phyloP scores from a whole-genome alignment of 2,329 filamentous ascomycete species.

The Saccharata proteae region DNA sequence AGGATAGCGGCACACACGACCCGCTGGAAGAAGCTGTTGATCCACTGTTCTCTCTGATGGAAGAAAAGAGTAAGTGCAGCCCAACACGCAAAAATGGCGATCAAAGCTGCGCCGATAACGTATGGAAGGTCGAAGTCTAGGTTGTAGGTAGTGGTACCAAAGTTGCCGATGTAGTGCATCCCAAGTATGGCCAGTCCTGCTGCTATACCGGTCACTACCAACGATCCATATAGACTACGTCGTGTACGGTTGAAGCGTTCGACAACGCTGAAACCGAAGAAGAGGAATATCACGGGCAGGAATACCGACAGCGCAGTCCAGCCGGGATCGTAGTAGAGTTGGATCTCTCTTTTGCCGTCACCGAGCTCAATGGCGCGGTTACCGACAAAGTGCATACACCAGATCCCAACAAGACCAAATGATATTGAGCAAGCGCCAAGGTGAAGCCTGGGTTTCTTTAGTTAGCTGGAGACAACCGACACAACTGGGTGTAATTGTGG shows the following conservation, averaged over 20 bases:
- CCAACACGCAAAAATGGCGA: slow-evolving; percentile 61
- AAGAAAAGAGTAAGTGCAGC: slow-evolving; percentile 66
- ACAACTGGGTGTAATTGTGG: background rate
- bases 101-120: slow-evolving; percentile 56
- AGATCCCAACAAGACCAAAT: slow-evolving; percentile 38
- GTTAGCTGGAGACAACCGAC: background rate
- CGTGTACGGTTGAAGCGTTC: slow-evolving; percentile 29
- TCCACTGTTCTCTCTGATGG: slow-evolving; percentile 63
- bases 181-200: slow-evolving; percentile 66
- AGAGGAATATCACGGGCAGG: slow-evolving; percentile 62
- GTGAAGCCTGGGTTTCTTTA: slow-evolving; percentile 24
- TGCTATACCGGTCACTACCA: slow-evolving; percentile 50
- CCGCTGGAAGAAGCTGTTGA: slow-evolving; percentile 66
- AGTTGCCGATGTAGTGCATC: slow-evolving; percentile 84
- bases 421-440: slow-evolving; percentile 29
- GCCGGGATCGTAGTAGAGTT: slow-evolving; percentile 60
- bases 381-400: slow-evolving; percentile 64
- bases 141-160: slow-evolving; percentile 65
- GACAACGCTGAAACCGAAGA: slow-evolving; percentile 58
- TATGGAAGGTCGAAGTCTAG: slow-evolving; percentile 49
- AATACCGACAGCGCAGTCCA: slow-evolving; percentile 71
- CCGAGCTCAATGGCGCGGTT: slow-evolving; percentile 66
- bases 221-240: slow-evolving; percentile 16
- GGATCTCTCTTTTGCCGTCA: slow-evolving; percentile 45
- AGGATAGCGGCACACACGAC: slow-evolving; percentile 53